Evolutionary conservation across 805 yeast species (phyloP).

Genomic region (Metschnikowia santaceciliae): DNA sequence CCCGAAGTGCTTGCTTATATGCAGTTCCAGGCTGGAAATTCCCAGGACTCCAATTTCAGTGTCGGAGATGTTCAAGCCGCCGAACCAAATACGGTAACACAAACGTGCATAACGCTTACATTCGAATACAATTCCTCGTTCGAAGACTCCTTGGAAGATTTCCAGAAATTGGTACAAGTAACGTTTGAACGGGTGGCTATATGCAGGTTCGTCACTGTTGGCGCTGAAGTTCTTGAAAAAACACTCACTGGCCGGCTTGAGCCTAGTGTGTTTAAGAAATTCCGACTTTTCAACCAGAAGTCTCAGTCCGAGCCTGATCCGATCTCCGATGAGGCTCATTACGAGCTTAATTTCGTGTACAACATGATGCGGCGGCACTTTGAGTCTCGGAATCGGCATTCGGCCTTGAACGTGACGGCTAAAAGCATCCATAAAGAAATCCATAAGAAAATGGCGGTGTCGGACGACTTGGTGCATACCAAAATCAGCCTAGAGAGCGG

Average conservation of each 20-base stretch:
- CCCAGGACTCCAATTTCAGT: neutral
- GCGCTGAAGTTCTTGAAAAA: conserved; percentile 23
- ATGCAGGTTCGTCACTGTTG: conserved; percentile 22
- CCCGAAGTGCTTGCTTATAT: neutral
- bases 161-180: conserved; percentile 21
- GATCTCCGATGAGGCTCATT: conserved; percentile 25
- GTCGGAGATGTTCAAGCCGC: neutral
- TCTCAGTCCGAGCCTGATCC: conserved; percentile 9
- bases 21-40: neutral
- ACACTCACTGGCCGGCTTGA: conserved; percentile 25
- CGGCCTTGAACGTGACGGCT: conserved; percentile 21
- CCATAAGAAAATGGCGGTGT: conserved; percentile 1
- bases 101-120: conserved; percentile 34
- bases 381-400: conserved; percentile 27
- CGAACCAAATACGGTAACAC: too few species aligned
- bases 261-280: conserved; percentile 18
- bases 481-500: conserved; percentile 1
- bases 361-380: conserved; percentile 31
- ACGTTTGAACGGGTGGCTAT: conserved; percentile 27
- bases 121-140: conserved; percentile 33
- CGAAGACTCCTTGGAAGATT: conserved; percentile 28
- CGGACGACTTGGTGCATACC: conserved; percentile 2
- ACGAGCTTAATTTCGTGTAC: conserved; percentile 30
- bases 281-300: conserved; percentile 23
- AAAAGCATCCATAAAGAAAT: neutral